Percentiles rank a stretch among this genome's conserved stretches.
Evolutionary conservation across 2,329 filamentous ascomycete species (phyloP).

Genomic region (Arthrobotrys pseudoclavata): DNA sequence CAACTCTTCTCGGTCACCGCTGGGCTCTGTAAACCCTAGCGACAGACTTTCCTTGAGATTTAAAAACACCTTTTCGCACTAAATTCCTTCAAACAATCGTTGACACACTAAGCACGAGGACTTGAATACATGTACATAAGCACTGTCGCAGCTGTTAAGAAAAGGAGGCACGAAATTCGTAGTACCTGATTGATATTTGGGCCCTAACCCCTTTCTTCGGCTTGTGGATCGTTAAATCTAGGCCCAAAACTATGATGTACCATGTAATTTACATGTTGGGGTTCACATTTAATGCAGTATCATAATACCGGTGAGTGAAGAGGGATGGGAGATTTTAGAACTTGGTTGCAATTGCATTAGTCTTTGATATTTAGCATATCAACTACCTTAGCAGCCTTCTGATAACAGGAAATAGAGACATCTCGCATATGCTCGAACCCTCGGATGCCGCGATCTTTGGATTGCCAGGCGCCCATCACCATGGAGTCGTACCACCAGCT

Average conservation of each 20-base stretch:
- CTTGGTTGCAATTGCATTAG: background rate
- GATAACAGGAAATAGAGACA: slow-evolving; percentile 16
- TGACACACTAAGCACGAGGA: background rate
- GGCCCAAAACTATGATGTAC: background rate
- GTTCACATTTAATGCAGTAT: background rate
- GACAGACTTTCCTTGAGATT: background rate
- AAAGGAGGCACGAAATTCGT: background rate
- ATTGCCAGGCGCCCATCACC: slow-evolving; percentile 29
- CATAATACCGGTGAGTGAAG: background rate
- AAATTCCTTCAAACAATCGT: background rate
- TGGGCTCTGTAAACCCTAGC: background rate
- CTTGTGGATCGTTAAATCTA: background rate
- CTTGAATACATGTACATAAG: background rate
- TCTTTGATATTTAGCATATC: slow-evolving; percentile 27
- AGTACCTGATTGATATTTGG: background rate
- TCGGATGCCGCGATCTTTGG: slow-evolving; percentile 12
- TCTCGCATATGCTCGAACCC: slow-evolving; percentile 16
- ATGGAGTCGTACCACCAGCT: slow-evolving; percentile 53
- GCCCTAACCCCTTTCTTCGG: background rate
- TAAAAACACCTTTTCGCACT: slow-evolving; percentile 2
- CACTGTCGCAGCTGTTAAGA: background rate
- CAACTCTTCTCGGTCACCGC: background rate
- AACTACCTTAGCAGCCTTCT: slow-evolving; percentile 26
- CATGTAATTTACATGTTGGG: background rate
- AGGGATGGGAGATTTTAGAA: too few species aligned